These are phyloP conservation scores for Ashbya aceris DNA, from an alignment of 1,139 yeast species.

Conservation along the genomic window DNA sequence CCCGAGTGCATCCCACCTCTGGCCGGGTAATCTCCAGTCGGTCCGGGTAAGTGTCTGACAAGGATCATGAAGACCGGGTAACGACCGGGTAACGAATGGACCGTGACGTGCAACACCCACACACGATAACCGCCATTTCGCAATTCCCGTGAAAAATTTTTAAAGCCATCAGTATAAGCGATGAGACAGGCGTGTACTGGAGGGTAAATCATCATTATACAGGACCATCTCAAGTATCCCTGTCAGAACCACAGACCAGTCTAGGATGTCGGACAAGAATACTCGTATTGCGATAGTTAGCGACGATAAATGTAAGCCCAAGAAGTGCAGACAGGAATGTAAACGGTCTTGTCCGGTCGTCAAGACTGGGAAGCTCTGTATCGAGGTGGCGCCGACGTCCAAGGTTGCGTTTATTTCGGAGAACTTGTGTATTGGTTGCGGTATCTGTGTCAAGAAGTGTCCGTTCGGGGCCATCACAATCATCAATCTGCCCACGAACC, in stretches of 20 bases:
- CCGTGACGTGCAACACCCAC: no score
- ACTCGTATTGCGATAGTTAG: constrained; percentile 92
- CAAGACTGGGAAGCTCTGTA: constrained; percentile 93
- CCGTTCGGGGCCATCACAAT: constrained; percentile 95
- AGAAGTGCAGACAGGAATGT: constrained; percentile 97
- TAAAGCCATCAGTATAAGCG: neutral
- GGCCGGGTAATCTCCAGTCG: no score
- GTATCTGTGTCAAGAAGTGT: constrained; percentile 97
- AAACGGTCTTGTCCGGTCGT: constrained; percentile 95
- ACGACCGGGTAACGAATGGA: no score
- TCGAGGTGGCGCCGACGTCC: constrained; percentile 83
- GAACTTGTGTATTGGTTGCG: constrained; percentile 94
- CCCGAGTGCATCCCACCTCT: no score
- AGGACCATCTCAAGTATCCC: neutral
- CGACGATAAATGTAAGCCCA: constrained; percentile 92
- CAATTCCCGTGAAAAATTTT: no score
- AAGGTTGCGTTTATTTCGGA: constrained; percentile 96
- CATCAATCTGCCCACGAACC: constrained; percentile 90
- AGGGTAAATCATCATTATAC: neutral
- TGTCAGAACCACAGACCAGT: constrained; percentile 6
- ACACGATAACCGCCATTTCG: no score
- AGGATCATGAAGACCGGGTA: no score
- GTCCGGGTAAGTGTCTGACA: no score
- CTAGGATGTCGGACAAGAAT: constrained; percentile 47
- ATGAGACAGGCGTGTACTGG: neutral